A percentile compares a stretch with the other conserved stretches of the same genome.
phyloP scores from a whole-genome alignment of 176 grass and related monocot genomes.

The Dendrocalamus sinicus region DNA sequence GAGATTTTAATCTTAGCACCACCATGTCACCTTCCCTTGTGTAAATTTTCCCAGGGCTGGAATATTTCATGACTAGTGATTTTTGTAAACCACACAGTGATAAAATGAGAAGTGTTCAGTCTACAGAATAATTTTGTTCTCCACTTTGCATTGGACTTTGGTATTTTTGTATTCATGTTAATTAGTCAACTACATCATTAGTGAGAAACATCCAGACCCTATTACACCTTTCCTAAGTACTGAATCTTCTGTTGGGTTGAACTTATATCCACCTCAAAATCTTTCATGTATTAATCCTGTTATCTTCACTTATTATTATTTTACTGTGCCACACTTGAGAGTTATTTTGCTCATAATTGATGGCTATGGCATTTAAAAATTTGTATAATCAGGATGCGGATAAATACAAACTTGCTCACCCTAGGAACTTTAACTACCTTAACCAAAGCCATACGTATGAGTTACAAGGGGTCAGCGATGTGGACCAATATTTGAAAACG shows the following conservation, averaged over 20 bases:
- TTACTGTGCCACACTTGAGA: neutral
- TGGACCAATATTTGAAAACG: constrained; percentile 76
- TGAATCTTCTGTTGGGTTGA: constrained; percentile 25
- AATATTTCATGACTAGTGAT: neutral
- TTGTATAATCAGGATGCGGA: constrained; percentile 70
- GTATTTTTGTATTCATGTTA: neutral
- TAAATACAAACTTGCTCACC: constrained; percentile 79
- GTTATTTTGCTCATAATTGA: constrained; percentile 23
- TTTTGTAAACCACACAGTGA: neutral
- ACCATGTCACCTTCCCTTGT: neutral
- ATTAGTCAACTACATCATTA: neutral
- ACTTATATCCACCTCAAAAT: constrained; percentile 11
- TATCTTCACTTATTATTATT: neutral
- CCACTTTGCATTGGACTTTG: neutral
- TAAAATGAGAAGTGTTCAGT: neutral
- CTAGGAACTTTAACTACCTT: constrained; percentile 76
- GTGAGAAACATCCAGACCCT: neutral
- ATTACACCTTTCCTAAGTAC: neutral
- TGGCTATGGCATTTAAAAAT: constrained; percentile 14
- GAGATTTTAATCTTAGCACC: neutral
- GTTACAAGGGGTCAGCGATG: constrained; percentile 63
- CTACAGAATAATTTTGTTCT: constrained; percentile 3
- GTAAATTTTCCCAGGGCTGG: neutral
- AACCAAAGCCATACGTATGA: constrained; percentile 85
- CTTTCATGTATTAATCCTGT: neutral